phyloP scores from a whole-genome alignment of 805 yeast genomes.

The Nakazawaea ernobii region DNA sequence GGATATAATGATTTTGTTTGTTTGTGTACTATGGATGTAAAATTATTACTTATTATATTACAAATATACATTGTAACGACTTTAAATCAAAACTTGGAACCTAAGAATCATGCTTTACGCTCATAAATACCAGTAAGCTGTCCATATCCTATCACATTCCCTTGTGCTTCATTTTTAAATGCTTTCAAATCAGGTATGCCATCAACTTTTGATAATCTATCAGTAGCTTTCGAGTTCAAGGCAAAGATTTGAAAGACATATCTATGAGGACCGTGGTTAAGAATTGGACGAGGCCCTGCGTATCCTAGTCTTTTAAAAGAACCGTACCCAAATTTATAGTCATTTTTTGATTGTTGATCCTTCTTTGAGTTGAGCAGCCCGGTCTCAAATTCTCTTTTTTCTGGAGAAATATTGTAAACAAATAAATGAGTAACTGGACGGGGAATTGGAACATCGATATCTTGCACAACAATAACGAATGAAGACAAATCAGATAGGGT shows the following conservation, averaged over 20 bases:
- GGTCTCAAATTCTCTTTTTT: not conserved
- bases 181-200: not conserved
- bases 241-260: constrained; percentile 10
- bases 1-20: not conserved
- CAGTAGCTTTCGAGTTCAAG: constrained; percentile 7
- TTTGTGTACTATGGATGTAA: no score
- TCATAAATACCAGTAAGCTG: constrained; percentile 6
- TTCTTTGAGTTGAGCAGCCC: not conserved
- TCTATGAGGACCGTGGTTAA: constrained; percentile 11
- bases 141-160: constrained; percentile 7
- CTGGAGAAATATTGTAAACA: constrained; percentile 4
- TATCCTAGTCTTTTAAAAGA: constrained; percentile 1
- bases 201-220: not conserved
- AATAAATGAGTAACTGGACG: constrained; percentile 2
- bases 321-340: constrained; percentile 3
- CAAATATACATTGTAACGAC: no score
- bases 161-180: not conserved
- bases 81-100: no score
- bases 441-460: constrained; percentile 10
- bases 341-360: not conserved
- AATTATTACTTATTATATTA: no score
- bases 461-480: constrained; percentile 5
- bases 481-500: not conserved
- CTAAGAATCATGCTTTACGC: not conserved
- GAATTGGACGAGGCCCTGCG: constrained; percentile 11